Evolutionary conservation across 2,329 filamentous ascomycete species (phyloP).

Genomic region (Paraconiothyrium sp.): DNA sequence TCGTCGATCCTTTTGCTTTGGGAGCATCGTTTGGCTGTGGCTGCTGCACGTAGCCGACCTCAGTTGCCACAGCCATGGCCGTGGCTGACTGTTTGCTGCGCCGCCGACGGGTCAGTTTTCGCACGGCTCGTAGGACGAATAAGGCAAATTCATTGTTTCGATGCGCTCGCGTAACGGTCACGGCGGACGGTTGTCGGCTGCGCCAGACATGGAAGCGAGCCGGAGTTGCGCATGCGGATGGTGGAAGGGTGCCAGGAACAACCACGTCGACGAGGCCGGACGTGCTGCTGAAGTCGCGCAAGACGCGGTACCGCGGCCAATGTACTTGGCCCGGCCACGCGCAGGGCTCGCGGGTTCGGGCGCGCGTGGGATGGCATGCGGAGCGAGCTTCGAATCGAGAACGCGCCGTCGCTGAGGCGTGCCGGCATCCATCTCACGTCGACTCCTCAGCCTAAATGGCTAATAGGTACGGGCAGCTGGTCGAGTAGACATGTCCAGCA

Average conservation of each 20-base stretch:
- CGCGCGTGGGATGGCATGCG: constrained; percentile 4
- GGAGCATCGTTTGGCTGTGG: constrained; percentile 28
- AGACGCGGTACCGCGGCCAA: constrained; percentile 4
- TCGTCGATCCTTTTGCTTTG: constrained; percentile 29
- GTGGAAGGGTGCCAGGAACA: constrained; percentile 10
- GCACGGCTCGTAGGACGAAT: background rate
- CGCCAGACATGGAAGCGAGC: constrained; percentile 34
- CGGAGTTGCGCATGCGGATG: constrained; percentile 18
- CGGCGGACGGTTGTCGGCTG: constrained; percentile 30
- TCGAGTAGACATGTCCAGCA: constrained; percentile 37
- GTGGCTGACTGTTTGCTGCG: constrained; percentile 13
- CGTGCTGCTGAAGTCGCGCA: constrained; percentile 6
- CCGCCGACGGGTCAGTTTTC: constrained; percentile 20
- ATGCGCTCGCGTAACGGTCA: constrained; percentile 35
- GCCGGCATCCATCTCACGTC: constrained; percentile 24
- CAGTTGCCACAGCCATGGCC: constrained; percentile 14
- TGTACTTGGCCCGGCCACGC: background rate
- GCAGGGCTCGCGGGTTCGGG: background rate
- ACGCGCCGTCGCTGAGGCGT: constrained; percentile 6
- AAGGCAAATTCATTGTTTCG: constrained; percentile 1
- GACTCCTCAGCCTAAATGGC: constrained; percentile 45
- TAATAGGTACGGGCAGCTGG: constrained; percentile 33
- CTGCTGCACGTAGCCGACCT: constrained; percentile 37
- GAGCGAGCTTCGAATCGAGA: constrained; percentile 6
- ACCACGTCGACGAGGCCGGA: constrained; percentile 7